Base-by-base conservation (phyloP, 2,329 filamentous ascomycete species). In the Zymoseptoria tritici region DNA sequence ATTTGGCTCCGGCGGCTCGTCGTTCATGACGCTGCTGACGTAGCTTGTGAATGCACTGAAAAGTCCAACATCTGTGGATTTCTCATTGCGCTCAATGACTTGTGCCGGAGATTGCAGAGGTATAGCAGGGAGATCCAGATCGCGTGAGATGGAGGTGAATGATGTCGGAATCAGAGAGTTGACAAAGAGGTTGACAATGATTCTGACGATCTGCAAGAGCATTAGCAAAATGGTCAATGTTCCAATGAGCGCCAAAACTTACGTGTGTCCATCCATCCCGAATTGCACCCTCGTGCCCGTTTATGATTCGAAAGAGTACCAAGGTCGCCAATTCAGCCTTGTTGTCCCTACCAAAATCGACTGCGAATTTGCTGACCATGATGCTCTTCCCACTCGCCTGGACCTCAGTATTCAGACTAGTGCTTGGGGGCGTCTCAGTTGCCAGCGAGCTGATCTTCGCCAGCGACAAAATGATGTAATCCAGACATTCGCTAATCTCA, bases 341-440 rank as follows among this genome's bases (percentile, higher is more conserved):
- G 75, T 95, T 93, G 73, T 99, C 91, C 66, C 93, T 83, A 49
- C 94, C 94, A 70, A 99, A 91, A 71, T 95, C 92, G 61, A 99
- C 94, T 52, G 95, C 93, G 64, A 97, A 85, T 78, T 97, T 93
- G 73, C 93, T 97, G 66, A 99, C 95, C 94, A 99, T 99, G 59
- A 99, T 91, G 70, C 88, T 94, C 74, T 89, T 92, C 65, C 94
- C 89, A 58, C 68, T 68, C 11, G 88, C 91, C 73, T 97, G 92
- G 2, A 99, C 90, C 74, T 97, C 94, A 0, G 95, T 97, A 71
- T 99, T 99, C 26, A 99, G 81, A 9, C 85, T 79, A 2, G 93
- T 99, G 73, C 89, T 96, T 52, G 89, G 89, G 3, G 88, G 84
- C 1, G 79, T 80, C 58, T 90, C 86, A 4, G 88, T 87, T 11